These are phyloP conservation scores for Carallia pectinifolia DNA, from an alignment of 345 rosid species.

Conservation along the genomic window DNA sequence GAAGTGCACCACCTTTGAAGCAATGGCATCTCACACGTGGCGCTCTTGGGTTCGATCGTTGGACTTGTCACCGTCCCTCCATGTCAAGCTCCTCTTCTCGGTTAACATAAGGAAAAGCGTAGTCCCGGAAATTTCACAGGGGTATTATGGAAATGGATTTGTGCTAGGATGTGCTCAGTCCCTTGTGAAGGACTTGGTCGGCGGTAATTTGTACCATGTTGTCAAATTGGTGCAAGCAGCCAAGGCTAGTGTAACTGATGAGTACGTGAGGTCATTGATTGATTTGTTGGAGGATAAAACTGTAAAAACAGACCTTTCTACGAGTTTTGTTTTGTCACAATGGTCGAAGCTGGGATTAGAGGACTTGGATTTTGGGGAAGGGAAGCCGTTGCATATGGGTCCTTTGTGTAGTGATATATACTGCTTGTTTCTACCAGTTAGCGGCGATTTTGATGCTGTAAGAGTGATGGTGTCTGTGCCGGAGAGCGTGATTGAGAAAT, in stretches of 20 bases:
- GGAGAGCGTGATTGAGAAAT: slow-evolving; percentile 53
- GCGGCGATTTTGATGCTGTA: slow-evolving; percentile 49
- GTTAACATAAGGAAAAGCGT: slow-evolving; percentile 58
- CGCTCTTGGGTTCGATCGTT: slow-evolving; percentile 48
- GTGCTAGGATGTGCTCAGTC: slow-evolving; percentile 70
- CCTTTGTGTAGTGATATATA: slow-evolving; percentile 82
- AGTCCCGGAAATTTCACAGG: slow-evolving; percentile 54
- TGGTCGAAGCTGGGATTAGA: slow-evolving; percentile 91
- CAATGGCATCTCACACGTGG: slow-evolving; percentile 95
- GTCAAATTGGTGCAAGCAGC: slow-evolving; percentile 69
- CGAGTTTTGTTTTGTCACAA: slow-evolving; percentile 76
- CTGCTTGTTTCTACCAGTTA: slow-evolving; percentile 84
- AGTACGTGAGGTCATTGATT: slow-evolving; percentile 56
- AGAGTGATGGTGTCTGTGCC: slow-evolving; percentile 82
- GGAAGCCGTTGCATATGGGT: slow-evolving; percentile 79
- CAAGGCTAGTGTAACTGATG: slow-evolving; percentile 54
- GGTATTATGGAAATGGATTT: slow-evolving; percentile 92
- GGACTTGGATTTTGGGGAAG: slow-evolving; percentile 61
- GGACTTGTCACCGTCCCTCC: slow-evolving; percentile 44
- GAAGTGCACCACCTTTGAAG: slow-evolving; percentile 87
- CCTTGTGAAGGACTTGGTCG: slow-evolving; percentile 47
- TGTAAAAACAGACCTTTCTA: slow-evolving; percentile 51
- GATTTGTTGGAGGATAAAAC: slow-evolving; percentile 76
- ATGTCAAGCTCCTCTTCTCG: slow-evolving; percentile 76
- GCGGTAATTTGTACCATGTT: slow-evolving; percentile 37